A percentile compares a stretch with the other conserved stretches of the same genome.
phyloP scores from a whole-genome alignment of 129 eudicot species.

The Oenanthe sinensis region DNA sequence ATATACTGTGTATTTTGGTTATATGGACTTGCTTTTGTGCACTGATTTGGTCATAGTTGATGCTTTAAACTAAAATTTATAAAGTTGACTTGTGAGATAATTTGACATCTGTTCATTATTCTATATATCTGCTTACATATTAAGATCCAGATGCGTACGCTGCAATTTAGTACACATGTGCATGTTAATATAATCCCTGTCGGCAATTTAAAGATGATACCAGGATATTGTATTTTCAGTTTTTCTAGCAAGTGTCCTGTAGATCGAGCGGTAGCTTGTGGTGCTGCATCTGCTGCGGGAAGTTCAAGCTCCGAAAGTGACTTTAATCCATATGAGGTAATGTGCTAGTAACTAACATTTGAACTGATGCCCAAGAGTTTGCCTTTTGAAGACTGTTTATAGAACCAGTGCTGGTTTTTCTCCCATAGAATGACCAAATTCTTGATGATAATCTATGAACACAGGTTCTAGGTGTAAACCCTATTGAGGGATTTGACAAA shows the following conservation, averaged over 20 bases:
- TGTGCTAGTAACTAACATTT: background rate
- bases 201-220: slow-evolving; percentile 2
- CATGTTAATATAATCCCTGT: background rate
- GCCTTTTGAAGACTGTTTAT: background rate
- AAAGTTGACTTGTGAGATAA: background rate
- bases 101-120: background rate
- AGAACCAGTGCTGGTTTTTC: background rate
- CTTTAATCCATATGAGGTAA: slow-evolving; percentile 74
- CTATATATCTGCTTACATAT: background rate
- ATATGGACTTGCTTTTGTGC: background rate
- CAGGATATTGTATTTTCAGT: slow-evolving; percentile 26
- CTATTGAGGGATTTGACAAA: slow-evolving; percentile 79
- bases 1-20: background rate
- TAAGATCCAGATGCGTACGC: background rate
- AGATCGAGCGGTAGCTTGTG: slow-evolving; percentile 34
- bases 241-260: slow-evolving; percentile 20
- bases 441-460: background rate
- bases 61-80: background rate
- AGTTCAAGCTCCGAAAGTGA: slow-evolving; percentile 61
- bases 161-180: background rate
- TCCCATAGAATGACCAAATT: background rate
- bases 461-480: slow-evolving; percentile 83
- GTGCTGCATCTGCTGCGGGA: slow-evolving; percentile 87
- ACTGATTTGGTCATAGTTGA: background rate
- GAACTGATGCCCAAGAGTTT: background rate